phyloP scores from a whole-genome alignment of 2,329 filamentous ascomycete species.

The Ophiostoma angusticollis region DNA sequence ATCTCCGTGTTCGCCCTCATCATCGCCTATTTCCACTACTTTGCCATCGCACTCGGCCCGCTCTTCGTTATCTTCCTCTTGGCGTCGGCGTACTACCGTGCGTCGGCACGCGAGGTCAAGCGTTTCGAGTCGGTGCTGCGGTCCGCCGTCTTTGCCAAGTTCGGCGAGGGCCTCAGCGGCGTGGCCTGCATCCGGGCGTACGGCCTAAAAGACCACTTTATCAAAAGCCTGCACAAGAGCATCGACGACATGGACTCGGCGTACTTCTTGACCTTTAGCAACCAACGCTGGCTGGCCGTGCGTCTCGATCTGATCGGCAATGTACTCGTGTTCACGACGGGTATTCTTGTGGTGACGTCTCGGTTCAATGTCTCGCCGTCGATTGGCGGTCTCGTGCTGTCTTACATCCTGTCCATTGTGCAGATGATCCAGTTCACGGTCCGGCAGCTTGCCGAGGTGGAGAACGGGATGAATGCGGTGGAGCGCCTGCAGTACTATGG shows the following conservation, averaged over 20 bases:
- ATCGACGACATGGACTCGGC: conserved; percentile 90
- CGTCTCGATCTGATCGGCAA: conserved; percentile 78
- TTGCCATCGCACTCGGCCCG: conserved; percentile 48
- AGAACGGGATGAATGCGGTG: conserved; percentile 96
- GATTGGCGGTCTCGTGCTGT: conserved; percentile 76
- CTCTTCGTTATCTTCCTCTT: conserved; percentile 68
- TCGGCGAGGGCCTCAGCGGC: conserved; percentile 76
- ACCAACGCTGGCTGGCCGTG: conserved; percentile 84
- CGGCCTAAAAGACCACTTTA: conserved; percentile 65
- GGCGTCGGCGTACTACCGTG: conserved; percentile 75
- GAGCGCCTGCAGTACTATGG: conserved; percentile 88
- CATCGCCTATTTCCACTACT: conserved; percentile 92
- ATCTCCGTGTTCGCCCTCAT: conserved; percentile 75
- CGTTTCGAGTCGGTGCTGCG: conserved; percentile 83
- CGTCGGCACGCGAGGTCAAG: conserved; percentile 88
- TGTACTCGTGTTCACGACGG: conserved; percentile 71
- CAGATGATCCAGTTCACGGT: conserved; percentile 96
- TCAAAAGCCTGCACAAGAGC: conserved; percentile 51
- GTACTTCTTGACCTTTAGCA: conserved; percentile 90
- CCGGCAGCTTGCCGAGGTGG: conserved; percentile 83
- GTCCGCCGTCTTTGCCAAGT: conserved; percentile 79
- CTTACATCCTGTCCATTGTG: conserved; percentile 85
- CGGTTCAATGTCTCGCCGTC: conserved; percentile 76
- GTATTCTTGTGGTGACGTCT: conserved; percentile 83
- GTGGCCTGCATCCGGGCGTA: conserved; percentile 83